Percentiles rank a stretch among this genome's conserved stretches.
Evolutionary conservation across 2,329 filamentous ascomycete species (phyloP).

Genomic region (Coniochaeta sp.): DNA sequence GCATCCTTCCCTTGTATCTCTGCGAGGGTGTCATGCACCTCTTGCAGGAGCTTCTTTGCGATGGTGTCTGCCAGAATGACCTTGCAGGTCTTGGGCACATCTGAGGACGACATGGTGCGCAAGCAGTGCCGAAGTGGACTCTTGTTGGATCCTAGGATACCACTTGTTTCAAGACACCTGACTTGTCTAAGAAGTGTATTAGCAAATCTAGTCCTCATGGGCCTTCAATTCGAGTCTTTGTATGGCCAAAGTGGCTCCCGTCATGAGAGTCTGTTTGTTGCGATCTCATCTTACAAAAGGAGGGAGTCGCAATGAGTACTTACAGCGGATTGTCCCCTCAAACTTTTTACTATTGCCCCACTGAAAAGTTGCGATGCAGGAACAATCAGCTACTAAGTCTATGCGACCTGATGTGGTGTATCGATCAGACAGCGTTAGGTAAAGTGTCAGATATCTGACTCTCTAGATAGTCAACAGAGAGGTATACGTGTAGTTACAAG

Average conservation of each 20-base stretch:
- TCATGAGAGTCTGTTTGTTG: background rate
- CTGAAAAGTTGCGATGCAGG: background rate
- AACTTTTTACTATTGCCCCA: background rate
- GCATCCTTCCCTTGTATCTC: slow-evolving; percentile 54
- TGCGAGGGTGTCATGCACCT: slow-evolving; percentile 69
- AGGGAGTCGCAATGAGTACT: background rate
- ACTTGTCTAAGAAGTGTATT: background rate
- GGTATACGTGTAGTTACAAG: background rate
- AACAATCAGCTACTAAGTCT: background rate
- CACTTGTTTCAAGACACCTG: background rate
- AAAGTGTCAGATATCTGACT: background rate
- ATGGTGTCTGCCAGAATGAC: slow-evolving; percentile 85
- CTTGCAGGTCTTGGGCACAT: slow-evolving; percentile 70
- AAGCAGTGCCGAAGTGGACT: background rate
- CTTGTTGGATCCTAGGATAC: too few relatives aligned
- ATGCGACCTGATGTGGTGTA: too few relatives aligned
- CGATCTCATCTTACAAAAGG: background rate
- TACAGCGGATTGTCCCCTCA: background rate
- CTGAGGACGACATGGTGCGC: slow-evolving; percentile 29
- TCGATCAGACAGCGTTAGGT: too few relatives aligned
- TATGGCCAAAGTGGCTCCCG: background rate
- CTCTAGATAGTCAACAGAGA: background rate
- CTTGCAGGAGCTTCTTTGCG: slow-evolving; percentile 70
- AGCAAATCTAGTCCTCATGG: background rate
- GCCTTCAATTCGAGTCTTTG: background rate